Evolutionary conservation across 805 yeast genomes (phyloP), one percentile per base, ranked within the genome.

Genomic region (Trichomonascus vanleenenianus): DNA sequence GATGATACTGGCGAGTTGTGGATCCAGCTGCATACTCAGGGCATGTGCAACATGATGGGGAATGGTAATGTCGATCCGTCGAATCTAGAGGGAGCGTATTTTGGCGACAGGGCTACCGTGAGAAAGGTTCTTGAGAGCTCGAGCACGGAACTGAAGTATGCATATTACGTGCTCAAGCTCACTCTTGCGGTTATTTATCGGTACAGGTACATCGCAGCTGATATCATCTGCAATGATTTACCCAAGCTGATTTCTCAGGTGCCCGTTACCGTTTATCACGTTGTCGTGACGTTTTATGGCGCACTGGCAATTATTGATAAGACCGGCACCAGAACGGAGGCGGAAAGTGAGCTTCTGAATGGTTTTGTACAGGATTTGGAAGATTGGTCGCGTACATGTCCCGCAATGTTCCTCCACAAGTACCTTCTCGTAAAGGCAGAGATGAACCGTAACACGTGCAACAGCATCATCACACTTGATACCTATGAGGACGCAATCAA

Each of bases 401-500:
- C 73, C 1, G 48, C 57, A 2, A 59, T 62, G 25, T 74, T 73
- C 52, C 59, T 60, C 6, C 52, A 71, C n/a, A 72, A 70, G 52
- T 57, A 57, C 42, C 44, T 63, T 34, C 47, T 66, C 5, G 50
- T 73, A 14, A 55, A 61, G 32, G 75, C 75, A 1, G 59, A 68
- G 43, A 12, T 57, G 43, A 53, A 45, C 20, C 47, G 58, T 7
- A 53, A 56, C 2, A 52, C 54, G 3, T 48, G 47, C 2, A 54
- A 68, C 3, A 64, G 65, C 15, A 52, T 75, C 16, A 68, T 62
- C 18, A 60, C 67, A 2, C 53, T 75, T 7, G 79, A 75, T 47
- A 49, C 59, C 14, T 75, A 68, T 52, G 75, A 73, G 43, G 67
- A 62, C 19, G 72, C 78, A 0, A 62, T 73, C n/a, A 69, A 65